Conservation (phyloP, 2,329 filamentous ascomycete genomes). For the Karstenula rhodostoma region DNA sequence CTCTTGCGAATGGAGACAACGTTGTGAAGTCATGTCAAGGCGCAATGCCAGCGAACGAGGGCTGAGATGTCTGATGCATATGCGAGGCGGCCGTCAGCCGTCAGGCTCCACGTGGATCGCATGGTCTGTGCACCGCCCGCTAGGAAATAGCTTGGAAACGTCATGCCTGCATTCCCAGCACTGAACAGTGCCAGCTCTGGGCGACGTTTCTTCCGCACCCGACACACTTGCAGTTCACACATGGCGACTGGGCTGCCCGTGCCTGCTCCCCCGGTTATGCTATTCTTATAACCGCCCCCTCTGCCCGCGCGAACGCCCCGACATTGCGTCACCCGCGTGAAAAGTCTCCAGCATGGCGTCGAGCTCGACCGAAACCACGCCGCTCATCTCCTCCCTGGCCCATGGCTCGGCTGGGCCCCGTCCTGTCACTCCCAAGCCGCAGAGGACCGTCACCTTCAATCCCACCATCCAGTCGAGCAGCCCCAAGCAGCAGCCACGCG, state of each 20-base stretch:
- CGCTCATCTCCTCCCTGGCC: slow-evolving; percentile 48
- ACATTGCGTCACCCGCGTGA: background rate
- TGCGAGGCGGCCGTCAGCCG: background rate
- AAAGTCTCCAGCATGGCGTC: slow-evolving; percentile 39
- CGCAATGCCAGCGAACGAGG: background rate
- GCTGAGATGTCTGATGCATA: background rate
- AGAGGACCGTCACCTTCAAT: slow-evolving; percentile 80
- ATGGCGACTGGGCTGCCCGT: background rate
- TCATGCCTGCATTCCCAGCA: slow-evolving; percentile 6
- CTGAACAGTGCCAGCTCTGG: background rate
- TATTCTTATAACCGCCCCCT: background rate
- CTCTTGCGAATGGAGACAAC: background rate
- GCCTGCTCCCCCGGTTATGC: slow-evolving; percentile 1
- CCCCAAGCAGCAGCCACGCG: slow-evolving; percentile 47
- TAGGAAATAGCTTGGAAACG: slow-evolving; percentile 3
- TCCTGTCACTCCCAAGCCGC: slow-evolving; percentile 47
- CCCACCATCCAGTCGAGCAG: slow-evolving; percentile 62
- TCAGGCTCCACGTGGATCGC: background rate
- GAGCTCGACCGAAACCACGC: slow-evolving; percentile 47
- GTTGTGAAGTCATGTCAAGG: background rate
- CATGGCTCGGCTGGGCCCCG: slow-evolving; percentile 28
- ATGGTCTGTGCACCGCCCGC: background rate
- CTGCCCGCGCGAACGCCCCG: background rate
- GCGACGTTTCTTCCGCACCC: slow-evolving; percentile 1
- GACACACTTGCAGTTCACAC: background rate